These are phyloP conservation scores for Penicillium oxalicum DNA, from an alignment of 2,329 filamentous ascomycete genomes.

Conservation along the genomic window DNA sequence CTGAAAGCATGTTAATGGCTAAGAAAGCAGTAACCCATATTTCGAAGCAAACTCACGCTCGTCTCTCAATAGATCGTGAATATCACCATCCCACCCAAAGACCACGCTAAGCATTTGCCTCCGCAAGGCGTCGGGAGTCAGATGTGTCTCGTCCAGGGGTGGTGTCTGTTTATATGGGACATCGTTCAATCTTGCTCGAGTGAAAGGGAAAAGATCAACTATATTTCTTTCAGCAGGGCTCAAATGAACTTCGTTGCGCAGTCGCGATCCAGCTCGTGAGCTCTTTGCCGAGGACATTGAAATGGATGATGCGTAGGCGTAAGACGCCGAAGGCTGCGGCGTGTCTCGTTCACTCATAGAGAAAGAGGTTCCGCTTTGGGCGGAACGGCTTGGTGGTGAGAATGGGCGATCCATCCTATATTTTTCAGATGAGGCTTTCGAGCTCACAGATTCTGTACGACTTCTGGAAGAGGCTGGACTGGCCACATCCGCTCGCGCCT, in stretches of 20 bases:
- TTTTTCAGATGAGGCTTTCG: constrained; percentile 48
- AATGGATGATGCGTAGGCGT: constrained; percentile 37
- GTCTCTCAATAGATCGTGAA: constrained; percentile 73
- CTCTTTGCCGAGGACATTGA: constrained; percentile 46
- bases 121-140: constrained; percentile 72
- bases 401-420: constrained; percentile 32
- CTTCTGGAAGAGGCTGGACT: constrained; percentile 61
- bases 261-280: constrained; percentile 53
- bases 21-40: not conserved
- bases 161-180: constrained; percentile 71
- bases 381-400: constrained; percentile 39
- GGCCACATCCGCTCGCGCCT: constrained; percentile 57
- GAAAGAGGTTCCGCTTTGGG: constrained; percentile 42
- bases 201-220: constrained; percentile 80
- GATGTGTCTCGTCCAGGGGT: constrained; percentile 49
- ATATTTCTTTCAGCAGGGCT: constrained; percentile 69
- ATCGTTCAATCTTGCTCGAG: constrained; percentile 71
- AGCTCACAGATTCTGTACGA: constrained; percentile 57
- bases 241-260: constrained; percentile 72
- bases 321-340: constrained; percentile 40
- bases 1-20: constrained; percentile 25
- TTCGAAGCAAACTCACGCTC: constrained; percentile 51
- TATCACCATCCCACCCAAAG: constrained; percentile 89
- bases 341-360: constrained; percentile 35
- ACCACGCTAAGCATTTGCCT: constrained; percentile 88